Evolutionary conservation across 2,329 filamentous ascomycete genomes (phyloP), one percentile per base, ranked within the genome.

Genomic region (Madurella fahalii): DNA sequence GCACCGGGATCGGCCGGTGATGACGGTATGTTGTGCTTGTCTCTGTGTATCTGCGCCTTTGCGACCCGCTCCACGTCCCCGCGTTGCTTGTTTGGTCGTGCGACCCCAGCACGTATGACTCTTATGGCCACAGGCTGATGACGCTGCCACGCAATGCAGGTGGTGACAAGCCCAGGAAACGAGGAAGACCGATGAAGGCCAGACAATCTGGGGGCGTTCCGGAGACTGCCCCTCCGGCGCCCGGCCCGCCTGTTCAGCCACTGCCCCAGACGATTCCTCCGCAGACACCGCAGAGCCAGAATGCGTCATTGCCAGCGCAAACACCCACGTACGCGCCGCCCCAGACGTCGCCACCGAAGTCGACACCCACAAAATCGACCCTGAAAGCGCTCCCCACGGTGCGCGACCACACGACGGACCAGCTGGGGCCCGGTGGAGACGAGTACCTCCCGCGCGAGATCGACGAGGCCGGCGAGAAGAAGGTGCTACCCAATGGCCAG

Each of bases 351-450:
- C 89, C 90, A 15, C 84, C 89, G 18, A 94, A 93, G 71, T 81
- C 86, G 2, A 90, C 90, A 3, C 88, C 89, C 5, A 86, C 86
- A 34, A 95, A 95, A 73, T 79, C 84, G 9, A 89, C 93, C 9
- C 79, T 97, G 64, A 99, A 99, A 74, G 94, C 94, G 1, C 78
- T 99, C 42, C 94, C 94, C 2, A 97, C 94, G 4, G 94, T 97
- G 13, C 81, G 94, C 71, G 94, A 99, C 67, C 94, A 99, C 70
- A 99, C 94, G 2, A 97, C 93, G 15, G 93, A 97, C 69, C 93
- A 97, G 71, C 82, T 99, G 31, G 90, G 89, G 50, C 79, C 87
- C 30, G 89, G 90, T 65, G 89, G 89, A 58, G 94, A 97, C 69
- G 94, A 99, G 73, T 99, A 96, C 71, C 80, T 97, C 37, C 91